Evolutionary conservation across 805 yeast genomes (phyloP).

Genomic region (Zygotorulaspora chibaensis): DNA sequence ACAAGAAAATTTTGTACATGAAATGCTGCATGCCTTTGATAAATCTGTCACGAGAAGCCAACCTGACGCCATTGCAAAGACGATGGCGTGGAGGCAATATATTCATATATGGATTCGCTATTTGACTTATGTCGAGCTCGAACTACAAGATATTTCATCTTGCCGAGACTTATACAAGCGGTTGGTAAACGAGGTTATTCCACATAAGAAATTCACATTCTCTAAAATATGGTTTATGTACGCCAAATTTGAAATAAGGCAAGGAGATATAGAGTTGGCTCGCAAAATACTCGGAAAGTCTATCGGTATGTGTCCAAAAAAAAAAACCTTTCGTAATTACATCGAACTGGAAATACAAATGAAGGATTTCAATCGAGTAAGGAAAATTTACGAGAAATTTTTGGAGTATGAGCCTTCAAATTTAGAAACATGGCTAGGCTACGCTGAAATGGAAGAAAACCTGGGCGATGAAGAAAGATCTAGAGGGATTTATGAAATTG

Average conservation of each 20-base stretch:
- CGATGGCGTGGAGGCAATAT: slow-evolving; percentile 63
- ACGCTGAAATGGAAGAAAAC: slow-evolving; percentile 61
- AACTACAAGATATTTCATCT: slow-evolving; percentile 37
- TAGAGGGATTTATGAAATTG: slow-evolving; percentile 57
- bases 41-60: slow-evolving; percentile 18
- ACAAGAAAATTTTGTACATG: slow-evolving; percentile 34
- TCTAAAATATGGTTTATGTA: slow-evolving; percentile 68
- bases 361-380: slow-evolving; percentile 76
- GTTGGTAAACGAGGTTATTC: slow-evolving; percentile 44
- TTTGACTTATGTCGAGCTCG: slow-evolving; percentile 58
- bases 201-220: slow-evolving; percentile 60
- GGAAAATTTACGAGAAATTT: slow-evolving; percentile 66
- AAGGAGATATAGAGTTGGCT: slow-evolving; percentile 46
- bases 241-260: slow-evolving; percentile 72
- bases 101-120: slow-evolving; percentile 66
- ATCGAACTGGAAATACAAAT: slow-evolving; percentile 61
- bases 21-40: slow-evolving; percentile 14
- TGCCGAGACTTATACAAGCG: slow-evolving; percentile 51
- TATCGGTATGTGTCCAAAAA: slow-evolving; percentile 63
- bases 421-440: slow-evolving; percentile 50
- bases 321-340: slow-evolving; percentile 56
- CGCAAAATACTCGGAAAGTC: slow-evolving; percentile 69
- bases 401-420: slow-evolving; percentile 29
- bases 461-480: slow-evolving; percentile 68
- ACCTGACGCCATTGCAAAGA: slow-evolving; percentile 32